phyloP scores from a whole-genome alignment of 2,329 filamentous ascomycete species.

The Penicillium hesseltinei region DNA sequence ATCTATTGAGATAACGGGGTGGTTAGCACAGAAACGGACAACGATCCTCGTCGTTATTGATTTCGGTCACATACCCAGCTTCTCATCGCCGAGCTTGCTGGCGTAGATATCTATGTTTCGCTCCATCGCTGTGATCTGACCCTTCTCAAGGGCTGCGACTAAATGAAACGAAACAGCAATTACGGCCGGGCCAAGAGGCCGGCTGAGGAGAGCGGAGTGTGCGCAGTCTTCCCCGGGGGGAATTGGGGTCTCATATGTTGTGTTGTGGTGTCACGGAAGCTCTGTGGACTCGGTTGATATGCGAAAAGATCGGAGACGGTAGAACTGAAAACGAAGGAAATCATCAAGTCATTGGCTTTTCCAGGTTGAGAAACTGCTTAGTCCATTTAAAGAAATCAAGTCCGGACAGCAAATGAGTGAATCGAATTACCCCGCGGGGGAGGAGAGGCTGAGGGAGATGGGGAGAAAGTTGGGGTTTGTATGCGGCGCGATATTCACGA shows the following conservation, averaged over 20 bases:
- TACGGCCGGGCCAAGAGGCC: conserved; percentile 41
- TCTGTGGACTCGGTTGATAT: conserved; percentile 24
- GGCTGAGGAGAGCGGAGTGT: conserved; percentile 31
- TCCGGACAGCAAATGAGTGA: conserved; percentile 17
- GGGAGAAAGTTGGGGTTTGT: conserved; percentile 27
- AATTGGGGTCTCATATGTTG: conserved; percentile 32
- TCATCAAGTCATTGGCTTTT: conserved; percentile 36
- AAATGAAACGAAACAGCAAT: conserved; percentile 23
- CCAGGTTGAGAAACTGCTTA: conserved; percentile 8
- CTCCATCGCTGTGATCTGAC: conserved; percentile 38
- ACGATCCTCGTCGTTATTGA: not conserved
- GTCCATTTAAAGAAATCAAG: conserved; percentile 14
- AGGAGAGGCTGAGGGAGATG: conserved; percentile 18
- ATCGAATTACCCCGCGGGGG: conserved; percentile 15
- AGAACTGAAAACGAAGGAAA: conserved; percentile 16
- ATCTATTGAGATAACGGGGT: conserved; percentile 54
- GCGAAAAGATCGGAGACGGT: conserved; percentile 27
- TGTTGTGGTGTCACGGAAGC: conserved; percentile 22
- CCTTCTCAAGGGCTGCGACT: conserved; percentile 24
- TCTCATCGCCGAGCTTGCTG: conserved; percentile 49
- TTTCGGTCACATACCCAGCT: conserved; percentile 42
- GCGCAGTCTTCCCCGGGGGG: conserved; percentile 23
- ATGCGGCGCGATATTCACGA: conserved; percentile 29
- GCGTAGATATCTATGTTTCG: conserved; percentile 52
- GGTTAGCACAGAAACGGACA: not conserved